Percentiles rank a stretch among this genome's conserved stretches.
phyloP scores from a whole-genome alignment of 2,329 filamentous ascomycete genomes.

The Ascochyta fabae region DNA sequence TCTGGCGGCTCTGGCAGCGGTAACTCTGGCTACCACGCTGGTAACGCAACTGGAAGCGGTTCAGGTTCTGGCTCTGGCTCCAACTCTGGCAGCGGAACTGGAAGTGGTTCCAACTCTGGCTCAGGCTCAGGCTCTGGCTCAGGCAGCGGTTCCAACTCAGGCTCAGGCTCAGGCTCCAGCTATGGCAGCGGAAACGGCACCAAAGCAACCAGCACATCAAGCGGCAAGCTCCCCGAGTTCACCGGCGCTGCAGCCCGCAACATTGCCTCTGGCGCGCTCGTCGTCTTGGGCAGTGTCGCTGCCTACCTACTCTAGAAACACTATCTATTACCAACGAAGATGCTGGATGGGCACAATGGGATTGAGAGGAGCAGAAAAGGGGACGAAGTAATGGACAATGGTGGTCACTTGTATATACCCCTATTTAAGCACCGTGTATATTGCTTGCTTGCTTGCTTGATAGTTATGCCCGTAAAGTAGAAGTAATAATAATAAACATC shows the following conservation, averaged over 20 bases:
- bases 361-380: background rate
- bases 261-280: background rate
- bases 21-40: background rate
- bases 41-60: background rate
- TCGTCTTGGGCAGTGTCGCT: constrained; percentile 1
- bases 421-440: too few species aligned
- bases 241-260: constrained; percentile 15
- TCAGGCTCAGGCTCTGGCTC: background rate
- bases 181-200: too few species aligned
- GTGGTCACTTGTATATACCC: background rate
- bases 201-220: background rate
- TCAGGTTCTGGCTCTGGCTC: background rate
- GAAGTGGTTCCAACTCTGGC: background rate
- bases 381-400: background rate
- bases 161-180: background rate
- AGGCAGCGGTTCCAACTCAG: background rate
- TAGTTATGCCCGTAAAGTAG: background rate
- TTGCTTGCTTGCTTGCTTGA: too few species aligned
- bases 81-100: too few species aligned
- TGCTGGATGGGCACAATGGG: too few species aligned
- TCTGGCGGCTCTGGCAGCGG: background rate
- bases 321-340: too few species aligned
- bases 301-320: background rate
- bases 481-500: background rate
- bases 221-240: constrained; percentile 9